Base-by-base conservation (phyloP, 2,329 filamentous ascomycete species). In the Sclerotinia spermophila region DNA sequence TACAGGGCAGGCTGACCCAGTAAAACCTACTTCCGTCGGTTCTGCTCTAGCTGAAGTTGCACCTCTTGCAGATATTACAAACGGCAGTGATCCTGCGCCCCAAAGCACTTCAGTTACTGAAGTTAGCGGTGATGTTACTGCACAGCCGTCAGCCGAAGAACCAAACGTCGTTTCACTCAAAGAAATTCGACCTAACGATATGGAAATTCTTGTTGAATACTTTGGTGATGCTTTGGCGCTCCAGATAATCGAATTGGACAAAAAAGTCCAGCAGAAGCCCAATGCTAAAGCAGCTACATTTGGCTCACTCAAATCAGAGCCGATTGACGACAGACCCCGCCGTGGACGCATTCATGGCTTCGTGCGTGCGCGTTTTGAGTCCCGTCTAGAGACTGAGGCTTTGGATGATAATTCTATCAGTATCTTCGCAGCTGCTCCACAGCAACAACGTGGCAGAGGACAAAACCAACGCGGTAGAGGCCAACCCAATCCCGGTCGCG, bases 351-450 rank as follows among this genome's bases (percentile, higher is more conserved):
- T 91, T 11, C 90, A 93, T 78, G 61, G 69, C 15, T 71, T 76
- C 55, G 70, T 92, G 30, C 88, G 90, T 51, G 85, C 85, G 17
- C 87, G 92, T 70, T 92, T 92, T 77, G 80, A 83, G 27, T 87
- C 85, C 10, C 84, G 85, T 65, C 81, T 92, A 21, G 89, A 91
- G 74, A 91, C 89, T 1, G 81, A 81, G 7, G 90, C 89, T 48
- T 83, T 88, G 69, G 81, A 83, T 35, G 85, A 89, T 64, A 86
- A 87, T 64, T 80, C 82, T 3, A 86, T 91, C 73, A 81, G 83
- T n/a, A 85, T 92, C 73, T 84, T 85, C 44, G 86, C 86, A 2
- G 81, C 83, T 30, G 74, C 78, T 2, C 76, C 69, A 73, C 77
- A 71, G 67, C 77, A 61, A 44, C 64, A 72, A 70, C 35, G 58